Conservation (phyloP, 768 basidiomycete genomes). For the Suillus americanus region DNA sequence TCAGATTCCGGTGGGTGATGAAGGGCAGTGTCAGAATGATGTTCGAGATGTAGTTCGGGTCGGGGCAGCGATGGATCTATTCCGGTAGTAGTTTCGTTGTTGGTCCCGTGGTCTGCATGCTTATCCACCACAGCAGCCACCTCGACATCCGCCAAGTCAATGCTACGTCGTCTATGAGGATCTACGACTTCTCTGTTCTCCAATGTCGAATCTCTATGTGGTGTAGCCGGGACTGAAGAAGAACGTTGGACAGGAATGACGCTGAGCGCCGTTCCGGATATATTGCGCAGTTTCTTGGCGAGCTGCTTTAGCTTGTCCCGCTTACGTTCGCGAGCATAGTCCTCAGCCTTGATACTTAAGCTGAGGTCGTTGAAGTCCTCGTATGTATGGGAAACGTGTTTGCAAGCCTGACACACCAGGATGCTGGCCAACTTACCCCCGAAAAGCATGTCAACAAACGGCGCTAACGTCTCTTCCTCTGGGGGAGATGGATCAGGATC, state of each 20-base stretch:
- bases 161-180: conserved; percentile 32
- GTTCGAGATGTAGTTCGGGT: conserved; percentile 1
- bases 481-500: conserved; percentile 14
- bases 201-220: conserved; percentile 29
- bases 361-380: conserved; percentile 96
- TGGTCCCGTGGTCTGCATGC: not conserved
- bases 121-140: conserved; percentile 13
- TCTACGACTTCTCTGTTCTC: conserved; percentile 29
- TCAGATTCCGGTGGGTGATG: not conserved
- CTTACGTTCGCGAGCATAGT: conserved; percentile 70
- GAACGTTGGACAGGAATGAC: conserved; percentile 44
- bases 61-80: conserved; percentile 33
- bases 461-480: conserved; percentile 52
- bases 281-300: conserved; percentile 59
- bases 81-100: not conserved
- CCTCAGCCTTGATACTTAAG: conserved; percentile 82
- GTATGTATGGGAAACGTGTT: conserved; percentile 86
- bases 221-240: conserved; percentile 56
- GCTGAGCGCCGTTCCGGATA: conserved; percentile 31
- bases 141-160: conserved; percentile 36
- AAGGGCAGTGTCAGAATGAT: conserved; percentile 4
- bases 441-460: conserved; percentile 89
- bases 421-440: conserved; percentile 87
- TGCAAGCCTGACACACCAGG: conserved; percentile 93
- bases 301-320: conserved; percentile 76